Evolutionary conservation across 2,329 filamentous ascomycete species (phyloP), one percentile per base, ranked within the genome.

Genomic region (Nemania sp.): DNA sequence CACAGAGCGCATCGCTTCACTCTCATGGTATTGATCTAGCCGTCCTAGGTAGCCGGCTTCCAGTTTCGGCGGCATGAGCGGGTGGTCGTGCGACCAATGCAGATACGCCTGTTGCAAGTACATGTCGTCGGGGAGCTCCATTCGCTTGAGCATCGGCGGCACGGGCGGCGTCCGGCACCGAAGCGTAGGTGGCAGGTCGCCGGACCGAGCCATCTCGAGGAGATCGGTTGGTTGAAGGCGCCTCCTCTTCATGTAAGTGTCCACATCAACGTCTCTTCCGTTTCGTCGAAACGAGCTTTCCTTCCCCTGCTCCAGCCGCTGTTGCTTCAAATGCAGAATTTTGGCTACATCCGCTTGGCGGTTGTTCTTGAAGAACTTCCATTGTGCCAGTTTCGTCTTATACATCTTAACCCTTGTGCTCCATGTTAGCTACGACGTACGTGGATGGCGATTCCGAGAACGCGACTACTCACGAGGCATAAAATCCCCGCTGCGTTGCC

Each of bases 321-420:
- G 58, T 34, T 49, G 59, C 52, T 67, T 61, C 22, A 65, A 33
- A 24, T 61, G 61, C 28, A 68, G 56, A 5, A 68, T 51, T 33
- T 66, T 66, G 36, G 64, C 66, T 17, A 68, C 64, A 37, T 68
- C 66, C 40, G 57, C 52, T 37, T 62, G 62, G 36, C 66, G 65
- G 49, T 68, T 68, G 50, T 68, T 68, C 60, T 68, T 68, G 57
- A 67, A 68, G 54, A 67, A 64, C 39, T 66, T 66, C 66, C 66
- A 68, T 34, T 66, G 64, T 34, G 61, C 66, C 41, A 68, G 61
- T 46, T 68, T 67, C 45, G 65, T 68, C 61, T 68, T 68, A 53
- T 68, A 68, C 65, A 67, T 67, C 56, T 68, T 68, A 28, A 57
- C 61, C 15, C 66, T 67, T 60, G 11, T 37, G 20, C n/a, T 15